Evolutionary conservation across 441 rosid species (phyloP).

Genomic region (Erodium moschatum): DNA sequence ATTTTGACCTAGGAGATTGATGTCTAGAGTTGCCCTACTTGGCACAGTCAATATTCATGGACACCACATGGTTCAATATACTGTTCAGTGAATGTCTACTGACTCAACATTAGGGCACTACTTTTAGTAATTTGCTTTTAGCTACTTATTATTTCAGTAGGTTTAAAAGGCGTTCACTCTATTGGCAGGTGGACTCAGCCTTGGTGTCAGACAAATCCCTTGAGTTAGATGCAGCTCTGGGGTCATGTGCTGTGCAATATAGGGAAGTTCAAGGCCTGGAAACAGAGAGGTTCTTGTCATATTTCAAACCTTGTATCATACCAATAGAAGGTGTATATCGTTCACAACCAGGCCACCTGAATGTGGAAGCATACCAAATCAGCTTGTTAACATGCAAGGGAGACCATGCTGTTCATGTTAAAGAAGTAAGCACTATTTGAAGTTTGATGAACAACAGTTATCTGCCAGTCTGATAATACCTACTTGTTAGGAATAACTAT

Average conservation of each 20-base stretch:
- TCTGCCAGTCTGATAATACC: not conserved
- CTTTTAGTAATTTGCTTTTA: constrained; percentile 5
- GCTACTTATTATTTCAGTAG: not conserved
- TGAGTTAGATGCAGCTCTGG: constrained; percentile 65
- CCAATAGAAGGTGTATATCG: constrained; percentile 57
- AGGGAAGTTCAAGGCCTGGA: constrained; percentile 83
- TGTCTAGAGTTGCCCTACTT: not conserved
- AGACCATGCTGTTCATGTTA: constrained; percentile 68
- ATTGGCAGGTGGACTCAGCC: constrained; percentile 49
- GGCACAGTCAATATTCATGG: not conserved
- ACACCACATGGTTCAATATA: not conserved
- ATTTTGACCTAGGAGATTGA: not conserved
- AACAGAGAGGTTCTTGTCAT: constrained; percentile 68
- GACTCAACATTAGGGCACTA: not conserved
- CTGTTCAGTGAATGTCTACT: not conserved
- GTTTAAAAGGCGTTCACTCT: constrained; percentile 15
- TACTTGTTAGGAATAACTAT: not conserved
- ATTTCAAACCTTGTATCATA: constrained; percentile 79
- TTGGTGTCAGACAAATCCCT: constrained; percentile 71
- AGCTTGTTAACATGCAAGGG: constrained; percentile 68
- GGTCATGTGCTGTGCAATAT: constrained; percentile 76
- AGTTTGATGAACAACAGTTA: constrained; percentile 8
- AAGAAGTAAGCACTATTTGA: constrained; percentile 46
- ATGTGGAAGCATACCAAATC: constrained; percentile 38
- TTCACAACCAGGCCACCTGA: constrained; percentile 27